These are phyloP conservation scores for Avena sativa DNA, from an alignment of 176 grass and related monocot species.

Conservation along the genomic window DNA sequence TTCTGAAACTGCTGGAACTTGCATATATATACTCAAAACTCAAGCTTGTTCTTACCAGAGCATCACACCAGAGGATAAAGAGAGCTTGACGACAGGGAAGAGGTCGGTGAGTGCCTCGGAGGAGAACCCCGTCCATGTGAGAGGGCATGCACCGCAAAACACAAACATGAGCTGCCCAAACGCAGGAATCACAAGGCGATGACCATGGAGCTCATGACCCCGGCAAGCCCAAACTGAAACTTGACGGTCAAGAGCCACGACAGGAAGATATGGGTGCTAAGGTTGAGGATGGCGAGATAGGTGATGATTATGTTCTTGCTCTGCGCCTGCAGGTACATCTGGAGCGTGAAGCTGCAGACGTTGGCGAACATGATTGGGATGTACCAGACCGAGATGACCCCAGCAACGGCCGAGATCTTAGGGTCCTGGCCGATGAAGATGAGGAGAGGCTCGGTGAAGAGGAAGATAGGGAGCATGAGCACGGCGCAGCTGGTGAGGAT, in stretches of 20 bases:
- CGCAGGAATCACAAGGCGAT: conserved; percentile 68
- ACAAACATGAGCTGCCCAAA: conserved; percentile 69
- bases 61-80: conserved; percentile 88
- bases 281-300: conserved; percentile 60
- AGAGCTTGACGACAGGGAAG: conserved; percentile 62
- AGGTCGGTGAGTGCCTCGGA: conserved; percentile 54
- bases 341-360: conserved; percentile 68
- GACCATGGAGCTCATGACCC: conserved; percentile 74
- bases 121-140: conserved; percentile 83
- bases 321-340: conserved; percentile 90
- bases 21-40: neutral
- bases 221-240: conserved; percentile 46
- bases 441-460: conserved; percentile 69
- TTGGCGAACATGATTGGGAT: conserved; percentile 68
- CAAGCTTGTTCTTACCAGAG: conserved; percentile 60
- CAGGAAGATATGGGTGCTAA: conserved; percentile 62
- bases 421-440: conserved; percentile 63
- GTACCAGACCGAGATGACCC: conserved; percentile 64
- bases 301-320: conserved; percentile 79
- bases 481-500: neutral
- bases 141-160: conserved; percentile 70
- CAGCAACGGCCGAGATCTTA: conserved; percentile 52
- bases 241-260: conserved; percentile 54
- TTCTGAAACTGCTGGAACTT: neutral
- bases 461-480: conserved; percentile 49